Percentiles rank a stretch among this genome's conserved stretches.
phyloP scores from a whole-genome alignment of 306 rosid genomes.

The Glycine tomentella region DNA sequence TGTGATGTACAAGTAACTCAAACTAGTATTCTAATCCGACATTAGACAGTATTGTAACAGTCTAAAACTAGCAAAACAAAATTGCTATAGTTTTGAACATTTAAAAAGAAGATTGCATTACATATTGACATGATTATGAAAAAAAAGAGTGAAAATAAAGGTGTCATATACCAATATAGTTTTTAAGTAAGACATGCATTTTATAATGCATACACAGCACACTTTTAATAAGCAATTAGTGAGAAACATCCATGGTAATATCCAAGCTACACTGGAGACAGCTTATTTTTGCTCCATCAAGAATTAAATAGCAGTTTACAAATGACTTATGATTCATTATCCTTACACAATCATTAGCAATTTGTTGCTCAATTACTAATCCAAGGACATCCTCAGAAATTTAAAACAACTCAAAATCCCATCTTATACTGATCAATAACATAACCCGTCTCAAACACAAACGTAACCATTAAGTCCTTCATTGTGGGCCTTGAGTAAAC shows the following conservation, averaged over 20 bases:
- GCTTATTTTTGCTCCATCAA: no score
- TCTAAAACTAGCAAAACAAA: background rate
- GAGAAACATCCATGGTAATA: background rate
- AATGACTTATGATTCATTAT: background rate
- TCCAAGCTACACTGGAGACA: background rate
- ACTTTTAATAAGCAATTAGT: background rate
- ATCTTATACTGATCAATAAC: background rate
- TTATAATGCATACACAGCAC: background rate
- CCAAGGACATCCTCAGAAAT: background rate
- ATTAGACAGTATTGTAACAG: background rate
- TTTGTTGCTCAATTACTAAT: background rate
- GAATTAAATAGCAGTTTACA: no score
- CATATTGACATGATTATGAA: background rate
- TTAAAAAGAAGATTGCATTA: background rate
- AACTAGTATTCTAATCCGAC: background rate
- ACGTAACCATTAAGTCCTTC: background rate
- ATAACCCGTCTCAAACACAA: background rate
- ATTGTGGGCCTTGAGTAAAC: background rate
- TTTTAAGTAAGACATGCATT: background rate
- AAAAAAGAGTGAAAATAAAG: background rate
- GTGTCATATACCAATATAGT: background rate
- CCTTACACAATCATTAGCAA: background rate
- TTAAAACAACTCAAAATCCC: no score
- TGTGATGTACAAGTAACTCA: background rate
- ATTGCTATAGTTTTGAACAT: background rate